phyloP scores from a whole-genome alignment of 1,284 basidiomycete species.

The Gymnopus androsaceus region DNA sequence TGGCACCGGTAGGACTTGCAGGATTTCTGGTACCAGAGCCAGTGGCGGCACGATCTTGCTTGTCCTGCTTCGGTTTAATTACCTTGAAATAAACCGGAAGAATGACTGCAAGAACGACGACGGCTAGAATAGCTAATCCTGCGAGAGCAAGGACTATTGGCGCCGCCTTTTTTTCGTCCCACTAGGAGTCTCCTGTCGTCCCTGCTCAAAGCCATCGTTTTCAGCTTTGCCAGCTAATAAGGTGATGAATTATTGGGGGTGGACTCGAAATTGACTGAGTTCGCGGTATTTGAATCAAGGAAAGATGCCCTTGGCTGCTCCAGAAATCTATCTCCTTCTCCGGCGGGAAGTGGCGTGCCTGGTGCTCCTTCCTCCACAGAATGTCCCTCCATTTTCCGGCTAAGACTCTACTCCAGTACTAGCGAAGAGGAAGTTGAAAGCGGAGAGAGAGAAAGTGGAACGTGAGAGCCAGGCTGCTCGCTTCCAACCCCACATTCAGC shows the following conservation, averaged over 20 bases:
- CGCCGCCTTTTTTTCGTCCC: slow-evolving; percentile 16
- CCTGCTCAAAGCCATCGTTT: not conserved
- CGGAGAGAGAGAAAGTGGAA: too few species aligned
- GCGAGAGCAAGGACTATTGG: slow-evolving; percentile 44
- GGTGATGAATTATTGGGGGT: slow-evolving; percentile 10
- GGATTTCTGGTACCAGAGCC: slow-evolving; percentile 15
- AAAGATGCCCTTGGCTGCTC: slow-evolving; percentile 13
- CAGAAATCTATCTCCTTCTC: slow-evolving; percentile 8
- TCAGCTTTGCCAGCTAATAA: slow-evolving; percentile 1
- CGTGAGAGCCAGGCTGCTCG: too few species aligned
- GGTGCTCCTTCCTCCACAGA: not conserved
- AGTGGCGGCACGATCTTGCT: slow-evolving; percentile 9
- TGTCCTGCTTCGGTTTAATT: slow-evolving; percentile 33
- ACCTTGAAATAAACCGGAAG: slow-evolving; percentile 45
- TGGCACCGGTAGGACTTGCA: slow-evolving; percentile 12
- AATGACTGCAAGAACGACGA: slow-evolving; percentile 39
- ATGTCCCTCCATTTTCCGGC: not conserved
- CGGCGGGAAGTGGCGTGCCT: slow-evolving; percentile 1
- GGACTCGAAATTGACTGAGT: not conserved
- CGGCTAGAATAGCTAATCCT: slow-evolving; percentile 25
- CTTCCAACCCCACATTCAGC: too few species aligned
- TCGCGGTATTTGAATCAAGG: slow-evolving; percentile 4
- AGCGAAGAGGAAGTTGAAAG: too few species aligned
- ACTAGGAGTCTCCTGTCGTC: not conserved
- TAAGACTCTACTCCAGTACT: too few species aligned